phyloP scores from a whole-genome alignment of 305 asterid species.

The Petunia hybrid region DNA sequence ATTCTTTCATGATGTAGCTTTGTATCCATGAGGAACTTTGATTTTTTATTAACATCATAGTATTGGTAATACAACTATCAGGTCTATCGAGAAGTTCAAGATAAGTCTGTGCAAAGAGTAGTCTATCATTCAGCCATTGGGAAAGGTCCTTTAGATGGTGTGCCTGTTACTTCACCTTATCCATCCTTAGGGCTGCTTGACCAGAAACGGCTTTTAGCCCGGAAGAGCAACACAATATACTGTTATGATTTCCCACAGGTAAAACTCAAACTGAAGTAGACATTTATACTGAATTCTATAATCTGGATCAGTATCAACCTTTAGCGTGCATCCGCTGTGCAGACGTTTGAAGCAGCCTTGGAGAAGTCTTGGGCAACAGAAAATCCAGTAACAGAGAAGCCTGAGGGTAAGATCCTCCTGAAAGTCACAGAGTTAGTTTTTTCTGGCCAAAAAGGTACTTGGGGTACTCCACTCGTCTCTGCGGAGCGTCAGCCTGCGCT shows the following conservation, averaged over 20 bases:
- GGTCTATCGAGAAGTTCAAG: constrained; percentile 92
- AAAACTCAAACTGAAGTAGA: constrained; percentile 33
- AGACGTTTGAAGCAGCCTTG: constrained; percentile 94
- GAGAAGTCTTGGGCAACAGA: constrained; percentile 69
- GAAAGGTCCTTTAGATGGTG: constrained; percentile 76
- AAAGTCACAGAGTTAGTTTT: constrained; percentile 74
- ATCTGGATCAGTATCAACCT: constrained; percentile 8
- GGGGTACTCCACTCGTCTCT: constrained; percentile 91
- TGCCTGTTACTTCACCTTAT: constrained; percentile 75
- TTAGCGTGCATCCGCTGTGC: constrained; percentile 31
- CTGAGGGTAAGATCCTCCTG: constrained; percentile 59
- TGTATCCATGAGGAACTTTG: neutral
- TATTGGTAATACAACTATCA: constrained; percentile 46
- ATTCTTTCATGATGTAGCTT: neutral
- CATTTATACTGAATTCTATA: neutral
- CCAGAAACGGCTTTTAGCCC: constrained; percentile 87
- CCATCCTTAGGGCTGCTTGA: constrained; percentile 84
- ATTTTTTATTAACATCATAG: constrained; percentile 31
- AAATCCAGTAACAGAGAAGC: constrained; percentile 50
- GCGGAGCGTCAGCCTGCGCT: constrained; percentile 71
- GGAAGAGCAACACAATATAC: constrained; percentile 90
- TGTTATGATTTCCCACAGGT: constrained; percentile 99
- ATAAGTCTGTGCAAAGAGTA: constrained; percentile 54
- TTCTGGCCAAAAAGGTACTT: constrained; percentile 66
- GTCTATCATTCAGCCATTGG: constrained; percentile 71